A percentile compares a stretch with the other conserved stretches of the same genome.
These are phyloP conservation scores for Jaltomata sinuosa DNA, from an alignment of 257 asterid genomes.

Conservation along the genomic window DNA sequence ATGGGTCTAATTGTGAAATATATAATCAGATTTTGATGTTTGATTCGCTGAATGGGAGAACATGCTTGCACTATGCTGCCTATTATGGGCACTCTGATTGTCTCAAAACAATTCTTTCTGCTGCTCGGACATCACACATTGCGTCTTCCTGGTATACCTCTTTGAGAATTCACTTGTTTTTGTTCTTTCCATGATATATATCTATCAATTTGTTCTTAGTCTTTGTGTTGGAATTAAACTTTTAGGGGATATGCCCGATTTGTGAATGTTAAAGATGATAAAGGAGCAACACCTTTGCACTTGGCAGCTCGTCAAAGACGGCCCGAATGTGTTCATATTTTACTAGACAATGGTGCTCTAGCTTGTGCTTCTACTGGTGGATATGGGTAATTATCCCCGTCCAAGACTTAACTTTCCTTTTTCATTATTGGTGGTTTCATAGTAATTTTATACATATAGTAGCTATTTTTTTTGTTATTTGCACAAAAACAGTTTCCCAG, in stretches of 20 bases:
- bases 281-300: constrained; percentile 96
- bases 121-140: constrained; percentile 72
- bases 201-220: neutral
- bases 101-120: constrained; percentile 59
- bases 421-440: neutral
- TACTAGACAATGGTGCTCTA: constrained; percentile 77
- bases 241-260: constrained; percentile 83
- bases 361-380: constrained; percentile 80
- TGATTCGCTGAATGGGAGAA: constrained; percentile 78
- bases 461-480: neutral
- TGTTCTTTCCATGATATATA: neutral
- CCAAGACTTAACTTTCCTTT: neutral
- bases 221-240: neutral
- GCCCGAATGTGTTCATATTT: constrained; percentile 59
- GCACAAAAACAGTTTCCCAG: constrained; percentile 43
- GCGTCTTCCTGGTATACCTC: constrained; percentile 73
- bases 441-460: neutral
- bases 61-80: constrained; percentile 97
- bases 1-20: constrained; percentile 4
- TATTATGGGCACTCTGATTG: constrained; percentile 84
- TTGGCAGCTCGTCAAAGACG: constrained; percentile 82
- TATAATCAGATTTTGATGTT: constrained; percentile 72
- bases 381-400: constrained; percentile 40
- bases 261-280: constrained; percentile 87
- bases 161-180: neutral